Percentiles rank a stretch among this genome's conserved stretches.
Evolutionary conservation across 2,329 filamentous ascomycete species (phyloP).

Genomic region (Sclerotinia subarctica): DNA sequence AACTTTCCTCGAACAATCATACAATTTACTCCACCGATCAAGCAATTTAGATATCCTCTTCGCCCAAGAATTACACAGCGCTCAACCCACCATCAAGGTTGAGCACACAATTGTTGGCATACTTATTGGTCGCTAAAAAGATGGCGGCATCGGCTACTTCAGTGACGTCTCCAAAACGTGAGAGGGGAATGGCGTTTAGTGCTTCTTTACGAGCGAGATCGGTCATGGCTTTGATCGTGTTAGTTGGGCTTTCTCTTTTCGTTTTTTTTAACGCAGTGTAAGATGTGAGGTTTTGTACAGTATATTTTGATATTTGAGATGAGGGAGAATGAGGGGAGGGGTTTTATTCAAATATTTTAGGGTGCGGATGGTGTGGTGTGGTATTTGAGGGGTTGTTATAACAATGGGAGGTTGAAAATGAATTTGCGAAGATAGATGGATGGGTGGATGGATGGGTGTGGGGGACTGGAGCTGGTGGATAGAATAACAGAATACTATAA

Average conservation of each 20-base stretch:
- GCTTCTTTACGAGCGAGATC: slow-evolving; percentile 38
- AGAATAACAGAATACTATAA: background rate
- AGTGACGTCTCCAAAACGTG: slow-evolving; percentile 62
- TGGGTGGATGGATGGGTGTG: too few relatives aligned
- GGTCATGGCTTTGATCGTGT: slow-evolving; percentile 43
- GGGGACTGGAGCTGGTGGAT: background rate
- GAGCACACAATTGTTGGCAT: slow-evolving; percentile 82
- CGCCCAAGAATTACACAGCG: slow-evolving; percentile 48
- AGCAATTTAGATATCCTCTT: background rate
- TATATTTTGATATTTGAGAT: slow-evolving; percentile 24
- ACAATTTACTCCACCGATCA: background rate
- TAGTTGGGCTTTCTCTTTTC: background rate
- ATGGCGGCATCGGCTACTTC: slow-evolving; percentile 81
- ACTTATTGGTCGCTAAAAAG: slow-evolving; percentile 74
- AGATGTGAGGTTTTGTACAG: slow-evolving; percentile 37
- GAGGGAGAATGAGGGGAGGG: slow-evolving; percentile 17
- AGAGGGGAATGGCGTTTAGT: slow-evolving; percentile 56
- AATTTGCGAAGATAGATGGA: background rate
- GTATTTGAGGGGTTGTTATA: background rate
- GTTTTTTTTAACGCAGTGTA: background rate
- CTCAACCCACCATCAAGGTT: slow-evolving; percentile 84
- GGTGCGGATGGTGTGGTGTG: background rate
- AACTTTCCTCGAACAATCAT: background rate
- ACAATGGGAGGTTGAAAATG: background rate
- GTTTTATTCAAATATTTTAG: background rate